Base-by-base conservation (phyloP, 805 yeast species). In the Spencermartinsiella europaea region DNA sequence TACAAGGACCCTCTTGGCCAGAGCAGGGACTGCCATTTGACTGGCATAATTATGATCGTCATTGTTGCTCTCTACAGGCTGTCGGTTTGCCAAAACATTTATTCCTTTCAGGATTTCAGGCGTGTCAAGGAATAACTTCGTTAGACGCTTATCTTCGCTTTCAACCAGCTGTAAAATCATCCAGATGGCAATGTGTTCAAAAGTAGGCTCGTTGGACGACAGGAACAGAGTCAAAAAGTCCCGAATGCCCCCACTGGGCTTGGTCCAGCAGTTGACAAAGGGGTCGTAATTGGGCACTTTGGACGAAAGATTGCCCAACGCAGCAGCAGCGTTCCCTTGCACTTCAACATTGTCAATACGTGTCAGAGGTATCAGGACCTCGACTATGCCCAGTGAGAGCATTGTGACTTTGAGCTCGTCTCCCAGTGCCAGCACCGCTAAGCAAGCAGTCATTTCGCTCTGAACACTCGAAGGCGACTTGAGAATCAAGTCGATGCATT, bases 101-200 rank as follows among this genome's bases (percentile, higher is more conserved):
- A 70, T 63, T 28, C 61, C 60, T 31, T 54, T 54, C 37, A 59
- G 46, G 40, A 70, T 64, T 28, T 65, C 66, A 15, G 62, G 53
- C 19, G 65, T 56, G 34, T 59, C 55, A 49, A 53, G 42, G 45
- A 70, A 53, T 50, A 66, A 53, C 37, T 56, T 54, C 40, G 54
- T 46, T 54, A 58, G 84, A 72, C 61, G 81, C 81, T 44, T 66
- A 61, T 89, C 85, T 57, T 84, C 86, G 50, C 95, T 81, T 67
- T 93, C 99, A 54, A 93, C 76, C 53, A 93, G 75, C 68, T 93
- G 99, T 56, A 91, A 74, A 55, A 90, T 83, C 38, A 96, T 91
- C 99, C 99, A 93, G 50, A 90, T 77, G 0, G 98, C 96, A 68
- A 93, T 93, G 65, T 93, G 99, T 68, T 93, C 98, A 67, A 93